phyloP scores from a whole-genome alignment of 306 rosid genomes.

The Vigna nakashimae region DNA sequence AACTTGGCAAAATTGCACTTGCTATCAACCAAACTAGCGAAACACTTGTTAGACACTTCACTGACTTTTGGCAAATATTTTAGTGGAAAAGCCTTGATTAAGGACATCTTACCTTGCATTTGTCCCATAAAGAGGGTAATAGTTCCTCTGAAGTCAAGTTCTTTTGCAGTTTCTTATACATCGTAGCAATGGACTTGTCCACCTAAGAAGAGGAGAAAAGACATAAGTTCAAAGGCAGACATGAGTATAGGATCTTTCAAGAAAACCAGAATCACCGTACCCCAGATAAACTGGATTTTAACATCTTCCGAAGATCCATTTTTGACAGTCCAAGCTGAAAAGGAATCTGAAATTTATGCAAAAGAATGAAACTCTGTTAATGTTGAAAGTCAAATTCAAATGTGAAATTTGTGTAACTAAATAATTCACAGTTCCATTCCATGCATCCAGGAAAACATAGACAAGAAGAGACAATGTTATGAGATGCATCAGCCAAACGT shows the following conservation, averaged over 20 bases:
- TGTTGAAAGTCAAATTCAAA: conserved; percentile 26
- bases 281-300: conserved; percentile 92
- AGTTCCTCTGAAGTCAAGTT: conserved; percentile 93
- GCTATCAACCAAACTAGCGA: conserved; percentile 12
- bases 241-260: conserved; percentile 18
- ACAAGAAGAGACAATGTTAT: not conserved
- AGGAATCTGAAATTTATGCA: conserved; percentile 80
- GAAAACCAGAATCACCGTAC: conserved; percentile 54
- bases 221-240: conserved; percentile 28
- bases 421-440: conserved; percentile 10
- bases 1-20: conserved; percentile 1
- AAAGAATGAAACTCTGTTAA: conserved; percentile 24
- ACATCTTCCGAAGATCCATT: conserved; percentile 87
- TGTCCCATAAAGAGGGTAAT: conserved; percentile 96
- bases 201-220: conserved; percentile 57
- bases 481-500: conserved; percentile 5
- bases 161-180: conserved; percentile 96
- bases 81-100: conserved; percentile 7
- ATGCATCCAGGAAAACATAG: not conserved
- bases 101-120: conserved; percentile 83
- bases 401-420: conserved; percentile 6
- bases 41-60: conserved; percentile 23
- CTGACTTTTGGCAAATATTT: conserved; percentile 18
- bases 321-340: conserved; percentile 97
- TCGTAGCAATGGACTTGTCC: conserved; percentile 80